Conservation (phyloP, 768 basidiomycete species). For the Hemileccinum rubropunctum region DNA sequence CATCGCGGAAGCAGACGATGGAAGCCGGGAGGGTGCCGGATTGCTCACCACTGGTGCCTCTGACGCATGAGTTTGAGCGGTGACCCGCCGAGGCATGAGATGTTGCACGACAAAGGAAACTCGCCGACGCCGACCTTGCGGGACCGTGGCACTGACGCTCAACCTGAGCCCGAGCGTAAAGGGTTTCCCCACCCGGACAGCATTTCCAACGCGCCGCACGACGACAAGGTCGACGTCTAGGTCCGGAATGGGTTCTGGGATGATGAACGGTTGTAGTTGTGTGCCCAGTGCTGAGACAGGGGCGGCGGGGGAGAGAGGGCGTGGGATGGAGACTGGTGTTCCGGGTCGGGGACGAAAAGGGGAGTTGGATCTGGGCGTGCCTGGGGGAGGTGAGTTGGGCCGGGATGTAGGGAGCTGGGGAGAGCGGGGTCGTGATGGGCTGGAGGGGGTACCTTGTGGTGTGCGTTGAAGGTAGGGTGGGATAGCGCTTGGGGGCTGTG, state of each 20-base stretch:
- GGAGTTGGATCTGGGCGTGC: conserved; percentile 44
- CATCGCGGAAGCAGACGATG: conserved; percentile 6
- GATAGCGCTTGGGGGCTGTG: conserved; percentile 64
- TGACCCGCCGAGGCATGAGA: conserved; percentile 42
- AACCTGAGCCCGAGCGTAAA: conserved; percentile 59
- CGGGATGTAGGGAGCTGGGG: conserved; percentile 52
- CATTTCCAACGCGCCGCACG: conserved; percentile 43
- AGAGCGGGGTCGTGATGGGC: conserved; percentile 55
- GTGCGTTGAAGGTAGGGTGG: conserved; percentile 73
- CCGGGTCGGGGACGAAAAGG: conserved; percentile 37
- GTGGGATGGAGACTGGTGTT: conserved; percentile 22
- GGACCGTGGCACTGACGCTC: conserved; percentile 46
- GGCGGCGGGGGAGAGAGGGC: conserved; percentile 33
- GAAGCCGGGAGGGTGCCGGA: conserved; percentile 5
- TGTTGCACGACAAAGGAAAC: conserved; percentile 66
- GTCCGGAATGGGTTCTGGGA: conserved; percentile 31
- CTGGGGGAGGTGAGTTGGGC: conserved; percentile 54
- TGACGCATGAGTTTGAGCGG: conserved; percentile 6
- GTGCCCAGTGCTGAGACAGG: conserved; percentile 16
- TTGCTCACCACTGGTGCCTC: conserved; percentile 5
- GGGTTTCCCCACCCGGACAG: conserved; percentile 51
- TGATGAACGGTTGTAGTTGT: conserved; percentile 20
- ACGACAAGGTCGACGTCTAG: conserved; percentile 60
- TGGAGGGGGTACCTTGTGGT: conserved; percentile 33
- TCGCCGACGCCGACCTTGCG: conserved; percentile 36